phyloP scores from a whole-genome alignment of 805 yeast genomes.

The Hanseniaspora pseudoguilliermondii region DNA sequence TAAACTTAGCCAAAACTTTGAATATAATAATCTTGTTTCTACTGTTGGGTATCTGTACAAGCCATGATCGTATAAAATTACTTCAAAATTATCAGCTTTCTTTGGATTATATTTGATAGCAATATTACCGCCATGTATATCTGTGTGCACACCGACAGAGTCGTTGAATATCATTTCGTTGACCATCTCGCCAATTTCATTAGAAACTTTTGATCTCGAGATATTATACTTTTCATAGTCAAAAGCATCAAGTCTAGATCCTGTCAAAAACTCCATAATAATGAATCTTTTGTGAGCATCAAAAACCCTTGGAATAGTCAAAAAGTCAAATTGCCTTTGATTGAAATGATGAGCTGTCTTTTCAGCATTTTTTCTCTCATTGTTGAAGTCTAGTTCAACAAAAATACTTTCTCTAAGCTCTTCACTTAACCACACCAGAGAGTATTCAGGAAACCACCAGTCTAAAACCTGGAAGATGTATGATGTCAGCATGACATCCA shows the following conservation, averaged over 20 bases:
- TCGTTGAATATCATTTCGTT: slow-evolving; percentile 93
- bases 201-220: slow-evolving; percentile 63
- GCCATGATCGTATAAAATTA: slow-evolving; percentile 88
- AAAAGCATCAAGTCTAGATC: slow-evolving; percentile 71
- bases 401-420: slow-evolving; percentile 76
- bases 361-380: slow-evolving; percentile 72
- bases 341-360: slow-evolving; percentile 58
- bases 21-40: slow-evolving; percentile 65
- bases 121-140: slow-evolving; percentile 94
- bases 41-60: slow-evolving; percentile 74
- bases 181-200: slow-evolving; percentile 80
- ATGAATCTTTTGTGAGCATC: slow-evolving; percentile 58
- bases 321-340: slow-evolving; percentile 26
- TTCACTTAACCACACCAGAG: slow-evolving; percentile 89
- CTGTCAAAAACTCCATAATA: slow-evolving; percentile 77
- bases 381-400: slow-evolving; percentile 79
- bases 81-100: slow-evolving; percentile 63
- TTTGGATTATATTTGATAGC: slow-evolving; percentile 45
- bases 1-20: slow-evolving; percentile 85
- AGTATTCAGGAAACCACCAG: slow-evolving; percentile 82
- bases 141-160: slow-evolving; percentile 85
- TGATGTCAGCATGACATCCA: slow-evolving; percentile 69
- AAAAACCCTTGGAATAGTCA: slow-evolving; percentile 58
- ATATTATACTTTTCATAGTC: slow-evolving; percentile 49
- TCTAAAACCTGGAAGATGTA: slow-evolving; percentile 63